Evolutionary conservation across 148 eudicot genomes (phyloP), one percentile per base, ranked within the genome.

Genomic region (Pouteria glomerata): DNA sequence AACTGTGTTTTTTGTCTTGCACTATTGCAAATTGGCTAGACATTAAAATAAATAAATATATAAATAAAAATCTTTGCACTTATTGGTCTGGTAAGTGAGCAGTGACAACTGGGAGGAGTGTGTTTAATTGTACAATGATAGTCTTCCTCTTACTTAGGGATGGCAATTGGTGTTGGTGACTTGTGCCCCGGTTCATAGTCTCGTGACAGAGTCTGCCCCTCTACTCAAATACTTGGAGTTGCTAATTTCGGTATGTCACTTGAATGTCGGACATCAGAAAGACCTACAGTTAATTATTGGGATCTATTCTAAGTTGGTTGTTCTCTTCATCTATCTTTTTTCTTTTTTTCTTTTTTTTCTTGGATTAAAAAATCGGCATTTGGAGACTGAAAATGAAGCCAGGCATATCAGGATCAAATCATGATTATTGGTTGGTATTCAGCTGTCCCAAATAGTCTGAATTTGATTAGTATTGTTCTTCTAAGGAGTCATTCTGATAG

Each of bases 31-130:
- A n/a, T 19, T 34, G 8, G 2, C 8, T 12, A 52, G 23, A n/a
- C n/a, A n/a, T n/a, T n/a, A n/a, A n/a, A n/a, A n/a, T n/a, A n/a
- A n/a, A n/a, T n/a, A n/a, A n/a, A n/a, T n/a, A n/a, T n/a, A n/a
- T n/a, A n/a, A n/a, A n/a, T n/a, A n/a, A n/a, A n/a, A n/a, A n/a
- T n/a, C 14, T 51, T 68, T 2, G 2, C 35, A 8, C 26, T 95
- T 71, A 87, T 88, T 66, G 98, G 93, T 50, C 87, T 95, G 77
- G 98, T 95, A 82, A 88, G 96, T 86, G 76, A 62, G 13, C 55
- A 78, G 37, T 74, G 56, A 29, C 37, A 48, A 63, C 51, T 64
- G 23, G 41, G n/a, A 26, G 10, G 21, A 16, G 1, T 29, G 39
- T 60, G 19, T 66, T n/a, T 21, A 12, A 35, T 42, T 10, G 24